Base-by-base conservation (phyloP, 208 protist genomes). In the Trypanosoma boissoni region DNA sequence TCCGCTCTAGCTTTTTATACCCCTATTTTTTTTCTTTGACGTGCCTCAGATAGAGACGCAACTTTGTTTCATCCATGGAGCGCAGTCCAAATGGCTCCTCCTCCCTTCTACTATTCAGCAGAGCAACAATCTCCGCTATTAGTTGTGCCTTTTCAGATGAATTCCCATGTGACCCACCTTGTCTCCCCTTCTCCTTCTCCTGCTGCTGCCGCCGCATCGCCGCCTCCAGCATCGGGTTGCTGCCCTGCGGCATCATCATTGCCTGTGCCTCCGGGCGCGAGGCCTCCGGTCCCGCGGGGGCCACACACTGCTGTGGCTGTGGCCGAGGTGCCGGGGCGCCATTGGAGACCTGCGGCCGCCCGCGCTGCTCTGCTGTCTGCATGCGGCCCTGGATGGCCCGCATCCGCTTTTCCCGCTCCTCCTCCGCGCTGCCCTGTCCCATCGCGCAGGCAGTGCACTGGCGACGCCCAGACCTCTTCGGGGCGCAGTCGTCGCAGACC, bases 41-140 rank as follows among this genome's bases (percentile, higher is more conserved):
- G 52, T 87, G 80, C n/a, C 76, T 41, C 12, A 90, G 69, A 44
- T 89, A 95, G 9, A 48, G 55, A 2, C 72, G 69, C 34, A 95
- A 67, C 42, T 88, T 88, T 16, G 58, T 31, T 31, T 83, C 83
- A 46, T 90, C 78, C 10, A 80, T 76, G 3, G 82, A 68, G 9
- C 71, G 73, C 2, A 95, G 69, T 8, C 88, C 88, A 60, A 95
- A 92, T 0, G 84, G 88, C 39, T 74, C 65, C 3, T 79, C 74
- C 48, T 88, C 78, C 12, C 59, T 54, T 14, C 73, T 46, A 32
- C 59, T 48, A 27, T 58, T 68, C 12, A 90, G 48, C 23, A 92
- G 31, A 4, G 53, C 48, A 7, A 82, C 57, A 61, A 95, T 92
- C 28, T 87, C 74, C 10, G 49, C 56, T 41, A 95, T 45, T 24